phyloP scores from a whole-genome alignment of 495 filamentous ascomycete species.

The Filosporella fistucella region DNA sequence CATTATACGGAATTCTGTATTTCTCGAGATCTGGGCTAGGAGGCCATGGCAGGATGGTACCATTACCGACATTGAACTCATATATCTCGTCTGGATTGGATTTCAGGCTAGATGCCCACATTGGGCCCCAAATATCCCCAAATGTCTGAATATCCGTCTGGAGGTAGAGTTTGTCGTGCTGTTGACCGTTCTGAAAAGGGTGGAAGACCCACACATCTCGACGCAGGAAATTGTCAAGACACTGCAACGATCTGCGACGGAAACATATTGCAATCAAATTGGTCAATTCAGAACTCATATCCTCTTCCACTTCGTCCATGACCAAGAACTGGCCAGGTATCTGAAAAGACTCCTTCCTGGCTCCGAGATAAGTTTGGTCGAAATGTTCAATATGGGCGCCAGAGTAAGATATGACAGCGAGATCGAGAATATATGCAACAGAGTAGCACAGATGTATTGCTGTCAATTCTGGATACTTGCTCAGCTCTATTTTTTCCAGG shows the following conservation, averaged over 20 bases:
- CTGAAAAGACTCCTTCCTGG: background rate
- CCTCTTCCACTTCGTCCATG: background rate
- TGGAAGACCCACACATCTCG: slow-evolving; percentile 12
- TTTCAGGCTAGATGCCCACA: slow-evolving; percentile 8
- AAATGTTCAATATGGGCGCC: slow-evolving; percentile 9
- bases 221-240: slow-evolving; percentile 9
- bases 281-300: too few relatives aligned
- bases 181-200: background rate
- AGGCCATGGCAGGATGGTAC: slow-evolving; percentile 5
- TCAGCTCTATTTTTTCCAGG: background rate
- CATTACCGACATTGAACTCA: slow-evolving; percentile 2
- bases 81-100: slow-evolving; percentile 1
- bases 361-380: background rate
- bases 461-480: background rate
- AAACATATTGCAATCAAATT: slow-evolving; percentile 8
- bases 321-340: background rate
- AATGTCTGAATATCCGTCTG: slow-evolving; percentile 13
- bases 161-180: background rate
- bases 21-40: background rate
- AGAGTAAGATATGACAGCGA: slow-evolving; percentile 13
- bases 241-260: slow-evolving; percentile 10
- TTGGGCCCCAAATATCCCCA: slow-evolving; percentile 16
- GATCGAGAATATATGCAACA: slow-evolving; percentile 10
- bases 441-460: slow-evolving; percentile 5
- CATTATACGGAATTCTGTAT: background rate